A percentile compares a stretch with the other conserved stretches of the same genome.
These are phyloP conservation scores for Sporothrix mexicana DNA, from an alignment of 2,329 filamentous ascomycete genomes.

Conservation along the genomic window DNA sequence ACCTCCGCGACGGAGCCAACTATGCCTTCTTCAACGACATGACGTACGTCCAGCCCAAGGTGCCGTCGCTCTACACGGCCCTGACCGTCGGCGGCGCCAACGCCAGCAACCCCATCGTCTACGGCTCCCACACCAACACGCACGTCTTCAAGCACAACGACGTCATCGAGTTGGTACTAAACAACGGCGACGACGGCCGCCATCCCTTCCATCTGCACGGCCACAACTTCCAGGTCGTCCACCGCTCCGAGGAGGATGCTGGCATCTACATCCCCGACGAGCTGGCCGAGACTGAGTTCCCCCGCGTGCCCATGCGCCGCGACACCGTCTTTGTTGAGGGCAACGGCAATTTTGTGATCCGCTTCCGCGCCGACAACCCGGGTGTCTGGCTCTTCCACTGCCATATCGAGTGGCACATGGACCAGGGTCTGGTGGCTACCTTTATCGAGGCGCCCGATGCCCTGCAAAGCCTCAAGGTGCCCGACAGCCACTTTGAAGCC, in stretches of 20 bases:
- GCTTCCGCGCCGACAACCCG: slow-evolving; percentile 56
- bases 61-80: slow-evolving; percentile 79
- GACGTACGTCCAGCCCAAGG: slow-evolving; percentile 74
- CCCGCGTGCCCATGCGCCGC: slow-evolving; percentile 65
- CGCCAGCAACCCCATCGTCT: slow-evolving; percentile 64
- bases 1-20: slow-evolving; percentile 69
- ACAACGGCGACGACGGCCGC: slow-evolving; percentile 38
- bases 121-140: slow-evolving; percentile 68
- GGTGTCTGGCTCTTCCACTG: slow-evolving; percentile 56
- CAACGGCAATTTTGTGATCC: slow-evolving; percentile 56
- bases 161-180: slow-evolving; percentile 72
- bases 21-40: slow-evolving; percentile 80
- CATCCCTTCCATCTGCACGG: slow-evolving; percentile 40
- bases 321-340: slow-evolving; percentile 47
- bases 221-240: slow-evolving; percentile 49
- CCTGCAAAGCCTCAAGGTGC: slow-evolving; percentile 59
- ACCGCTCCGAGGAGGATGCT: slow-evolving; percentile 64
- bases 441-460: slow-evolving; percentile 54
- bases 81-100: slow-evolving; percentile 65
- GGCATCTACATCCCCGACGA: slow-evolving; percentile 58
- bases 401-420: slow-evolving; percentile 64
- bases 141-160: slow-evolving; percentile 71
- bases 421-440: slow-evolving; percentile 53
- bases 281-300: slow-evolving; percentile 42
- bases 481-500: slow-evolving; percentile 59